Conservation (phyloP, 441 rosid species). For the Populus trichocarpa region DNA sequence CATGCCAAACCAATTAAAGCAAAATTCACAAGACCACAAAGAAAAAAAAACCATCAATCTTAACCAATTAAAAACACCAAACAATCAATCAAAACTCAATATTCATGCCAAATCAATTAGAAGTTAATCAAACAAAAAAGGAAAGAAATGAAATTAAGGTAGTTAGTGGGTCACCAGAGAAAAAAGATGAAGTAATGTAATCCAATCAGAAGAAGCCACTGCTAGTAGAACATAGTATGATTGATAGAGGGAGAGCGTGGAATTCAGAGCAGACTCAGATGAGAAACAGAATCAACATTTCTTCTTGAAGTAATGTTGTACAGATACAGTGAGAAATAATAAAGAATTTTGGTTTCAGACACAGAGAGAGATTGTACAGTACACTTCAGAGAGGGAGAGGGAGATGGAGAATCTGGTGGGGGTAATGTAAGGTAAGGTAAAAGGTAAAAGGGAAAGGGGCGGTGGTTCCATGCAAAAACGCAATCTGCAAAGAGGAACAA, state of each 20-base stretch:
- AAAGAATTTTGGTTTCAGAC: neutral
- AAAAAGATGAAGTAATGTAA: neutral
- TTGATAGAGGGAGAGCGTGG: neutral
- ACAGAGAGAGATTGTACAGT: neutral
- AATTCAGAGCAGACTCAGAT: slow-evolving; percentile 16
- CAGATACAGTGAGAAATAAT: neutral
- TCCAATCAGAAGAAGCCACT: neutral
- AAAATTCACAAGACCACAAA: neutral
- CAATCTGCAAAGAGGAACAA: neutral
- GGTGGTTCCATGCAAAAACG: slow-evolving; percentile 26
- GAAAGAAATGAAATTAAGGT: neutral
- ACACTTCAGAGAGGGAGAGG: neutral
- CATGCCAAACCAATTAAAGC: neutral
- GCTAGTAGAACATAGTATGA: neutral
- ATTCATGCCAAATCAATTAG: neutral
- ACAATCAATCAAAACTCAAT: slow-evolving; percentile 3
- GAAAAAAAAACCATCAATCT: neutral
- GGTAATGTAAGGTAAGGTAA: neutral
- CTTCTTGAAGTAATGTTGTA: neutral
- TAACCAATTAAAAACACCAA: slow-evolving; percentile 5
- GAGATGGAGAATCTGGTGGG: neutral
- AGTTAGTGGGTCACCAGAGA: neutral
- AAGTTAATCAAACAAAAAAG: neutral
- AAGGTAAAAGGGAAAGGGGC: neutral
- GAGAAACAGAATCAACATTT: slow-evolving; percentile 1